Evolutionary conservation across 805 yeast genomes (phyloP).

Genomic region (Candida methanosorbosa): DNA sequence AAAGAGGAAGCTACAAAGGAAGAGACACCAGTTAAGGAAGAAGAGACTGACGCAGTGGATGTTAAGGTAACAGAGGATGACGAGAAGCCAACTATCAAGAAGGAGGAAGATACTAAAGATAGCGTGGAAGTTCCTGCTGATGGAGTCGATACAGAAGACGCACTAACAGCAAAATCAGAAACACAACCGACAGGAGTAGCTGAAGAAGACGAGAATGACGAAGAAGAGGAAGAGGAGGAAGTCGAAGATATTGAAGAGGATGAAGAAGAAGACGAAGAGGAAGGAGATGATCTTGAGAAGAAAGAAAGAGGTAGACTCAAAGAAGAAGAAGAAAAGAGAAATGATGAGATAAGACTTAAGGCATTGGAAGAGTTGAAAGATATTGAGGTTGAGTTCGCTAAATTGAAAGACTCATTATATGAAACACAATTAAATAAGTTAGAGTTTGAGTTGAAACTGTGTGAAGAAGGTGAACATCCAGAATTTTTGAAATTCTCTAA

Average conservation of each 20-base stretch:
- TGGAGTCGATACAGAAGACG: slow-evolving; percentile 3
- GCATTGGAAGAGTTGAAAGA: slow-evolving; percentile 69
- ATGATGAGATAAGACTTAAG: slow-evolving; percentile 39
- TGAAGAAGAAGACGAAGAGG: slow-evolving; percentile 15
- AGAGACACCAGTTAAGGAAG: too few relatives aligned
- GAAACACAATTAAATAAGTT: slow-evolving; percentile 72
- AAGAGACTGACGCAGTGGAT: background rate
- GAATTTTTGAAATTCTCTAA: slow-evolving; percentile 67
- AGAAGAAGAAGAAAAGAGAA: slow-evolving; percentile 16
- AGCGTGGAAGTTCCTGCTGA: slow-evolving; percentile 8
- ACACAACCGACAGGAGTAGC: slow-evolving; percentile 13
- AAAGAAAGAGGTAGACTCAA: slow-evolving; percentile 13
- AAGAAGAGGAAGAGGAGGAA: slow-evolving; percentile 15
- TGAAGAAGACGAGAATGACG: slow-evolving; percentile 17
- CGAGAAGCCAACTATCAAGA: slow-evolving; percentile 12
- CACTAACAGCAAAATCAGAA: slow-evolving; percentile 11
- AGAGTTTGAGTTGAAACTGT: slow-evolving; percentile 78
- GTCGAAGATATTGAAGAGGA: slow-evolving; percentile 17
- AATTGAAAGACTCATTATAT: slow-evolving; percentile 72
- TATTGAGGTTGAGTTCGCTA: slow-evolving; percentile 83
- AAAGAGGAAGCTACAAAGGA: too few relatives aligned
- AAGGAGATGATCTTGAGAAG: slow-evolving; percentile 15
- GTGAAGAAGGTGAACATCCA: slow-evolving; percentile 87
- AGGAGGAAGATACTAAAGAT: slow-evolving; percentile 11
- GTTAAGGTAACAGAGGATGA: slow-evolving; percentile 9